These are phyloP conservation scores for Clarkia xantiana DNA, from an alignment of 345 rosid genomes.

Conservation along the genomic window DNA sequence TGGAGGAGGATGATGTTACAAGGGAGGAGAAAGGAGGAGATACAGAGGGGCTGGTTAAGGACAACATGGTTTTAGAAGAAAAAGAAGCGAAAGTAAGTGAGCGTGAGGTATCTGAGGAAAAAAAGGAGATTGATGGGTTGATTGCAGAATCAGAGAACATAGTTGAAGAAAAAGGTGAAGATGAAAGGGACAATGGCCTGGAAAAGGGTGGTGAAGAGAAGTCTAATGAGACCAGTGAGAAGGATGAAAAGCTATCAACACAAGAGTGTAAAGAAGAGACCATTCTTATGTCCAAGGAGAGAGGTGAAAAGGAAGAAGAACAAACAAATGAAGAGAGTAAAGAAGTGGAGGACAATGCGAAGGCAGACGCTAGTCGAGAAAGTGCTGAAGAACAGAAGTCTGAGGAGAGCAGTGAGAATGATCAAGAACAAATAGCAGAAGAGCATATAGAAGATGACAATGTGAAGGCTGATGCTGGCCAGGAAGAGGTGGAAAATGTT, in stretches of 20 bases:
- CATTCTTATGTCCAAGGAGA: conserved; percentile 4
- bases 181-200: conserved; percentile 12
- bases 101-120: not conserved
- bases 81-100: conserved; percentile 14
- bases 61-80: conserved; percentile 14
- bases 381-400: conserved; percentile 16
- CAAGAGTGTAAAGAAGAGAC: conserved; percentile 2
- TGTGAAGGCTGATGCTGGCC: conserved; percentile 1
- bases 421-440: conserved; percentile 3
- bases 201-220: conserved; percentile 13
- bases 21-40: conserved; percentile 19
- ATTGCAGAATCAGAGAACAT: not conserved
- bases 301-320: not conserved
- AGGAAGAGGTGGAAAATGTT: conserved; percentile 6
- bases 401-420: conserved; percentile 11
- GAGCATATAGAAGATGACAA: conserved; percentile 4
- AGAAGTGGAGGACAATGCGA: conserved; percentile 6
- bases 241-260: no score
- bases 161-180: no score
- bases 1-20: conserved; percentile 11
- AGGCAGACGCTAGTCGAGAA: conserved; percentile 20
- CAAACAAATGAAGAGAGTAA: conserved; percentile 6
- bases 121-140: no score
- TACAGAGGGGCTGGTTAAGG: no score
- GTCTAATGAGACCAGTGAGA: no score